Conservation (phyloP, 2,329 filamentous ascomycete genomes). For the Pseudogymnoascus sp. region DNA sequence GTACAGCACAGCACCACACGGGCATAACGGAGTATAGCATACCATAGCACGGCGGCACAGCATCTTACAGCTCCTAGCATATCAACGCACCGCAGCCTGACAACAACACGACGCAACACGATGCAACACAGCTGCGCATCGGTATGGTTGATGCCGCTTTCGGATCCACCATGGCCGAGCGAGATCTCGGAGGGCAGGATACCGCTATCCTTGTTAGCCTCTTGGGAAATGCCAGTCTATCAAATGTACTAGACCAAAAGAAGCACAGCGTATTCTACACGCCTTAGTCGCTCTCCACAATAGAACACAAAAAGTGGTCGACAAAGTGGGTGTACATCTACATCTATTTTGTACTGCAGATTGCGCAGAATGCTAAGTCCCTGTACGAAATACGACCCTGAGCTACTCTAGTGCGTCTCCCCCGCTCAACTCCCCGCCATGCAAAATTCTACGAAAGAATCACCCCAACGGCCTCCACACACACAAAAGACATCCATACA, state of each 20-base stretch:
- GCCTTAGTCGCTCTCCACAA: slow-evolving; percentile 6
- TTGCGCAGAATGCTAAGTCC: not conserved
- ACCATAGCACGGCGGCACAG: not conserved
- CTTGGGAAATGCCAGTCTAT: not conserved
- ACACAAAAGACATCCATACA: not conserved
- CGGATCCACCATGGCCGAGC: slow-evolving; percentile 7
- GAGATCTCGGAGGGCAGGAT: not conserved
- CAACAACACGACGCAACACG: not conserved
- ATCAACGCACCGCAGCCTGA: not conserved
- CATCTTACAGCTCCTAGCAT: not conserved
- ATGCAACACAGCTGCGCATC: not conserved
- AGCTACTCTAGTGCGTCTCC: not conserved
- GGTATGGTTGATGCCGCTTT: not conserved
- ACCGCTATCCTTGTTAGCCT: not conserved
- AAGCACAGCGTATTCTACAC: not conserved
- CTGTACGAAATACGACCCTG: not conserved
- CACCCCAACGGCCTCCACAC: slow-evolving; percentile 2
- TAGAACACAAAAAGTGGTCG: not conserved
- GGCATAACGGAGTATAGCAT: not conserved
- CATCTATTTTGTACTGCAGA: not conserved
- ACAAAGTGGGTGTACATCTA: not conserved
- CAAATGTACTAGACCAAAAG: not conserved
- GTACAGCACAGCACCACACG: not conserved
- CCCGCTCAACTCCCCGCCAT: not conserved
- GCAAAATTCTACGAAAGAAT: slow-evolving; percentile 1